phyloP scores from a whole-genome alignment of 805 yeast genomes.

The Saccharomyces cerevisiae region DNA sequence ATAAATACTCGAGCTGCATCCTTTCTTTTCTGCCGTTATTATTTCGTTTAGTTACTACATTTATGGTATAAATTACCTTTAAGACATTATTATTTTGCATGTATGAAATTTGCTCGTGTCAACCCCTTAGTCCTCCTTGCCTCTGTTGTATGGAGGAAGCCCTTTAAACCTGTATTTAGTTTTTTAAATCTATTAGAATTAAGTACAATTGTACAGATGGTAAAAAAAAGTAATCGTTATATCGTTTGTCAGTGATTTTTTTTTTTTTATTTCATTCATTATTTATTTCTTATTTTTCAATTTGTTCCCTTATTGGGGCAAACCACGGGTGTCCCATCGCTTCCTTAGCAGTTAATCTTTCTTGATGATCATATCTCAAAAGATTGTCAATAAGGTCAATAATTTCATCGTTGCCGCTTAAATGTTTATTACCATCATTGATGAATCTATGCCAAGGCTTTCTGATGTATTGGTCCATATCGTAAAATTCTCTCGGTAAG shows the following conservation, averaged over 20 bases:
- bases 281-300: background rate
- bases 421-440: slow-evolving; percentile 57
- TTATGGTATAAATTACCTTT: background rate
- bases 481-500: slow-evolving; percentile 68
- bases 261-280: background rate
- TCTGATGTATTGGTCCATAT: slow-evolving; percentile 64
- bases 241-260: background rate
- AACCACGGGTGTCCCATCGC: slow-evolving; percentile 67
- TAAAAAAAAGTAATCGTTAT: background rate
- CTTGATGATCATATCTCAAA: slow-evolving; percentile 78
- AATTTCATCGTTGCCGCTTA: slow-evolving; percentile 49
- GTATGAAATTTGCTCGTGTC: background rate
- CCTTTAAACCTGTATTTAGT: background rate
- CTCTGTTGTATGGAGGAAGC: background rate
- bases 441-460: slow-evolving; percentile 83
- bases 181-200: background rate
- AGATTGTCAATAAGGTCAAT: slow-evolving; percentile 66
- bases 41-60: too few relatives aligned
- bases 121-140: background rate
- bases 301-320: slow-evolving; percentile 16
- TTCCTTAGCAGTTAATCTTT: slow-evolving; percentile 79
- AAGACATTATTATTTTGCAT: background rate
- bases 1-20: background rate
- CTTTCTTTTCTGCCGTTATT: background rate
- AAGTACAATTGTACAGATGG: background rate